Evolutionary conservation across 805 yeast genomes (phyloP).

Genomic region (Candida bentonensis): DNA sequence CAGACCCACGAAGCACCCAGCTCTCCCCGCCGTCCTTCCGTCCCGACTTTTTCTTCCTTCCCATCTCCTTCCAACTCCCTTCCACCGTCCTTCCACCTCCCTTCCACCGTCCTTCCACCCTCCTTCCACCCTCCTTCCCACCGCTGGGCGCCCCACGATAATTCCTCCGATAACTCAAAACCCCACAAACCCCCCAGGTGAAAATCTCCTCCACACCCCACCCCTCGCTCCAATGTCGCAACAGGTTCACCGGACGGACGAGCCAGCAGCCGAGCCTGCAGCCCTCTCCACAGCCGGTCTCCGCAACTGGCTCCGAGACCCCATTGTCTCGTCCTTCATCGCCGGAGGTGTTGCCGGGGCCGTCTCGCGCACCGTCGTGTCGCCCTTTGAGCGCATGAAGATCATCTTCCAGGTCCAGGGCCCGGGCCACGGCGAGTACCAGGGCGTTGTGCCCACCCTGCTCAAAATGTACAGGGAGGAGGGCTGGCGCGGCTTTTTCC

Average conservation of each 20-base stretch:
- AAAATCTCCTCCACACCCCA: no score
- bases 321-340: conserved; percentile 56
- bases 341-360: conserved; percentile 98
- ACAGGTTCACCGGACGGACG: background rate
- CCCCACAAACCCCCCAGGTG: no score
- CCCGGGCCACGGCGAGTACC: conserved; percentile 28
- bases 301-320: conserved; percentile 10
- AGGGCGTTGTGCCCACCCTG: conserved; percentile 68
- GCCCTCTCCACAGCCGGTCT: background rate
- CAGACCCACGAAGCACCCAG: no score
- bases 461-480: conserved; percentile 73
- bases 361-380: conserved; percentile 79
- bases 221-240: background rate
- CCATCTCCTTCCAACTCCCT: no score
- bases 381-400: conserved; percentile 91
- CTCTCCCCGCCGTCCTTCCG: no score
- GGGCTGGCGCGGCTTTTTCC: conserved; percentile 77
- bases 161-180: no score
- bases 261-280: background rate
- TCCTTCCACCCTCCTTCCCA: no score
- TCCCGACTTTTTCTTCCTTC: no score
- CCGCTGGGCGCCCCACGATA: no score
- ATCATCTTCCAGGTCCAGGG: conserved; percentile 85
- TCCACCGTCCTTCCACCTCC: no score
- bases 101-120: no score